Evolutionary conservation across 1,284 basidiomycete species (phyloP).

Genomic region (Rhodofomes roseus): DNA sequence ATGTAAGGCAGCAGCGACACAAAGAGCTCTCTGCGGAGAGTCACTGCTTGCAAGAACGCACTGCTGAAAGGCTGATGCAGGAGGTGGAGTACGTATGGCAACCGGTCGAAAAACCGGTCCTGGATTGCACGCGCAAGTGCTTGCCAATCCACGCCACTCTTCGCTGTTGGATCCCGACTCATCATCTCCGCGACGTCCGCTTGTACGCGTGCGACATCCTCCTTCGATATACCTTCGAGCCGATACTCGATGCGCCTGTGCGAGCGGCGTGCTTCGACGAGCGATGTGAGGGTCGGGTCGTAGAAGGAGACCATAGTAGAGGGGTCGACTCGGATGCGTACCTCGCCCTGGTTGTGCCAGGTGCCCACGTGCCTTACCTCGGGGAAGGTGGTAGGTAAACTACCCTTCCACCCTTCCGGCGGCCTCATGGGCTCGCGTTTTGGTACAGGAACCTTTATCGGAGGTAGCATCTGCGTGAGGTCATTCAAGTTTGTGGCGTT

Average conservation of each 20-base stretch:
- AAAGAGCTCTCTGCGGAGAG: not conserved
- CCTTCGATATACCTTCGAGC: not conserved
- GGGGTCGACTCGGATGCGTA: not conserved
- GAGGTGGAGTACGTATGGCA: not conserved
- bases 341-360: not conserved
- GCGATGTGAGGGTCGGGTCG: not conserved
- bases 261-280: not conserved
- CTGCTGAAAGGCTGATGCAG: not conserved
- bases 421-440: not conserved
- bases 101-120: not conserved
- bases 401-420: not conserved
- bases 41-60: not conserved
- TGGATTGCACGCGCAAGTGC: not conserved
- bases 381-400: not conserved
- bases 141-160: not conserved
- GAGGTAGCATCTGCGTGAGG: not conserved
- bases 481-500: not conserved
- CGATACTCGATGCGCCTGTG: not conserved
- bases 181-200: not conserved
- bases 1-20: not conserved
- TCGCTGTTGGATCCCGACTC: not conserved
- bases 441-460: not conserved
- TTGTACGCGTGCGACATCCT: not conserved
- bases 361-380: not conserved
- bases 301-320: not conserved